Percentiles rank a stretch among this genome's conserved stretches.
Evolutionary conservation across 2,329 filamentous ascomycete species (phyloP).

Genomic region (Dactylellina haptotyla): DNA sequence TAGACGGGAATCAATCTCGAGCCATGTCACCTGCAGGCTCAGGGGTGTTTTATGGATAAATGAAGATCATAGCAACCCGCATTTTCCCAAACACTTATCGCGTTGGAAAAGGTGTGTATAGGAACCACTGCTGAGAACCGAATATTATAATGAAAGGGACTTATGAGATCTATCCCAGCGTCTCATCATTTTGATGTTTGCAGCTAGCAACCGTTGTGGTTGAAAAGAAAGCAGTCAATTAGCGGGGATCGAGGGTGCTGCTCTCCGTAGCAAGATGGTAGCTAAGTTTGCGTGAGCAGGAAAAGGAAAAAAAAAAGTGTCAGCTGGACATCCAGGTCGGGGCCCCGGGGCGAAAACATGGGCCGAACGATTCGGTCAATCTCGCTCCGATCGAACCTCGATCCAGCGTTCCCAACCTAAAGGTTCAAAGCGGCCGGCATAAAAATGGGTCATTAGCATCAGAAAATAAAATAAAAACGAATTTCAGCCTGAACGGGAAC

Average conservation of each 20-base stretch:
- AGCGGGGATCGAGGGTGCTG: constrained; percentile 16
- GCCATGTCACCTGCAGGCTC: constrained; percentile 44
- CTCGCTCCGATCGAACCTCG: constrained; percentile 32
- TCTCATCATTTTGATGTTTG: constrained; percentile 40
- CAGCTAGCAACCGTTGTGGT: constrained; percentile 28
- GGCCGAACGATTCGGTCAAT: constrained; percentile 40
- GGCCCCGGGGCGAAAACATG: constrained; percentile 38
- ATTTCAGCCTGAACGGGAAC: constrained; percentile 54
- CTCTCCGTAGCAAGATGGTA: constrained; percentile 38
- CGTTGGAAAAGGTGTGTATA: constrained; percentile 37
- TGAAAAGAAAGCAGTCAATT: constrained; percentile 7
- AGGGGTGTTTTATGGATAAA: constrained; percentile 52
- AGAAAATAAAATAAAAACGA: constrained; percentile 32
- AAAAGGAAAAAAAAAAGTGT: constrained; percentile 21
- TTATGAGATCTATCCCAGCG: constrained; percentile 46
- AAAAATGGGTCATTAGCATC: constrained; percentile 12
- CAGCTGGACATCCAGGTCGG: constrained; percentile 46
- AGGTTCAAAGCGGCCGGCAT: constrained; percentile 45
- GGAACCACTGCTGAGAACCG: constrained; percentile 40
- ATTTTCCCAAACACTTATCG: constrained; percentile 38
- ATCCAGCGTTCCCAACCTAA: constrained; percentile 7
- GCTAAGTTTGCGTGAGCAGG: not conserved
- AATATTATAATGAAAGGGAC: constrained; percentile 51
- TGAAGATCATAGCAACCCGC: constrained; percentile 44
- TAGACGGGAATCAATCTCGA: constrained; percentile 40